Conservation (phyloP, 371 early-diverging fungal genomes). For the Parasitella parasitica region DNA sequence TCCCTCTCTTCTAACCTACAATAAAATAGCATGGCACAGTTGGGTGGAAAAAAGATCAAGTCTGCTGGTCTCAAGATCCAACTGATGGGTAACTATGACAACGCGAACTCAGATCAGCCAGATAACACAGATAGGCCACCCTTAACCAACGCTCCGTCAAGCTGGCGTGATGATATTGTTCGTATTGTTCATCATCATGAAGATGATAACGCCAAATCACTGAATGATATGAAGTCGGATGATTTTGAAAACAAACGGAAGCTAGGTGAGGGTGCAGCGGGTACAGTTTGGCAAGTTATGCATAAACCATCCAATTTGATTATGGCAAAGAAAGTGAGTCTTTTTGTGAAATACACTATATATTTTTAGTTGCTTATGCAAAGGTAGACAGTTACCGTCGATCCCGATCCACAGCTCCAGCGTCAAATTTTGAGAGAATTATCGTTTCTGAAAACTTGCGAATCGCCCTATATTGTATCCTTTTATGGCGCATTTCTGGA, state of each 20-base stretch:
- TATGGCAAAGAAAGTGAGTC: constrained; percentile 89
- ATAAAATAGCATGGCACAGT: constrained; percentile 19
- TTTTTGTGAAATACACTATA: neutral
- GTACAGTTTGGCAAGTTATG: constrained; percentile 85
- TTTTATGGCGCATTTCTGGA: constrained; percentile 93
- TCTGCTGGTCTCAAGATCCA: constrained; percentile 33
- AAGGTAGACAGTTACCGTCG: constrained; percentile 61
- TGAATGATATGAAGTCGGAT: constrained; percentile 42
- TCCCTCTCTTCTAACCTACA: neutral
- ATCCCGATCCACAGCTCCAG: constrained; percentile 68
- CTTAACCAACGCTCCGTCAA: constrained; percentile 5
- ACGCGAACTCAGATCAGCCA: constrained; percentile 5
- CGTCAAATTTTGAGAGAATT: constrained; percentile 89
- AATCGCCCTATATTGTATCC: constrained; percentile 88
- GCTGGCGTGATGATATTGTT: constrained; percentile 37
- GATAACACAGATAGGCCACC: neutral
- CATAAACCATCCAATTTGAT: constrained; percentile 74
- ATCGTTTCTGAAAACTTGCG: constrained; percentile 81
- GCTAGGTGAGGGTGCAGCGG: constrained; percentile 92
- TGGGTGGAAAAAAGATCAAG: constrained; percentile 26
- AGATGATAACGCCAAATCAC: constrained; percentile 11
- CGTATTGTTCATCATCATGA: constrained; percentile 33
- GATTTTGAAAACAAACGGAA: constrained; percentile 67
- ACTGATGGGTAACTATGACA: constrained; percentile 26
- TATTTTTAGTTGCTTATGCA: neutral